Conservation (phyloP, 805 yeast species). For the Yarrowia sp. region DNA sequence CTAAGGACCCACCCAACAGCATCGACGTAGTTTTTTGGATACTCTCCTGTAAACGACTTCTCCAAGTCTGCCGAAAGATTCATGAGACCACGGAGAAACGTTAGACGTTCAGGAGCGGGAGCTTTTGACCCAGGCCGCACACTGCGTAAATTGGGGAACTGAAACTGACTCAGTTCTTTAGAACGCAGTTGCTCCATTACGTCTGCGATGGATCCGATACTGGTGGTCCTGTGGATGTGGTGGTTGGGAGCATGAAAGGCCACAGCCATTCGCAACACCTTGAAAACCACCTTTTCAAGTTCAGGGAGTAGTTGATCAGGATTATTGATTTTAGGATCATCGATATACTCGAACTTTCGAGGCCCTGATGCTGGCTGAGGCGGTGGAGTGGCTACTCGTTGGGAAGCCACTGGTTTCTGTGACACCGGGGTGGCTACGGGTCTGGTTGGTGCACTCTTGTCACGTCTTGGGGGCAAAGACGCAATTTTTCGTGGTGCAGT, state of each 20-base stretch:
- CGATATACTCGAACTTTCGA: not conserved
- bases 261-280: conserved; percentile 9
- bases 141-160: not conserved
- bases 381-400: not conserved
- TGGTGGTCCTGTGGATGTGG: not conserved
- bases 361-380: not conserved
- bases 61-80: conserved; percentile 4
- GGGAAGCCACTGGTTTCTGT: not conserved
- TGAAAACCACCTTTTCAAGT: conserved; percentile 11
- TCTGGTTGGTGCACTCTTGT: not conserved
- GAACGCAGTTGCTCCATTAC: not conserved
- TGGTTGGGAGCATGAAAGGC: not conserved
- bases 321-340: not conserved
- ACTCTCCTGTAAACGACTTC: not conserved
- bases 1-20: conserved; percentile 6
- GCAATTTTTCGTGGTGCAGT: not conserved
- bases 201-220: conserved; percentile 1
- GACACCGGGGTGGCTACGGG: not conserved
- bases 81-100: conserved; percentile 10
- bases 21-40: conserved; percentile 6
- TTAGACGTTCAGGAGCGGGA: not conserved
- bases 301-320: not conserved
- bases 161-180: not conserved
- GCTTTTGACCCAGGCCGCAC: not conserved
- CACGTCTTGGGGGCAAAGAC: not conserved